Evolutionary conservation across 2,329 filamentous ascomycete species (phyloP).

Genomic region (Verticillium tricorpus): DNA sequence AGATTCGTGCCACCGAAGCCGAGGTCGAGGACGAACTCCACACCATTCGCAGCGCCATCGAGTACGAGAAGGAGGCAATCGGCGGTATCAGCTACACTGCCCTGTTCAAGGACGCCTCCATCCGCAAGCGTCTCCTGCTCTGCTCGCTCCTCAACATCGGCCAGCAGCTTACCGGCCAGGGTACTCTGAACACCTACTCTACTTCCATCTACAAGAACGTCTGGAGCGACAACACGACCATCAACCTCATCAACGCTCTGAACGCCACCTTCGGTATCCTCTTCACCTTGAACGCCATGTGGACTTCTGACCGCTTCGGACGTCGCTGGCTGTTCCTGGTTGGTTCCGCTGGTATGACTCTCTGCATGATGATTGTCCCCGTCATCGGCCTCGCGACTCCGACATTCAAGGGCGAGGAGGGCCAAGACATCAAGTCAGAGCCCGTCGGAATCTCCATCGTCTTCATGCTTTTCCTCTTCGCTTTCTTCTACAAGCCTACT

Average conservation of each 20-base stretch:
- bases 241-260: slow-evolving; percentile 69
- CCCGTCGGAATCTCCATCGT: slow-evolving; percentile 64
- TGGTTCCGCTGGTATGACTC: slow-evolving; percentile 63
- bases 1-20: slow-evolving; percentile 58
- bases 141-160: slow-evolving; percentile 65
- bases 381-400: slow-evolving; percentile 45
- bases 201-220: slow-evolving; percentile 72
- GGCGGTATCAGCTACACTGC: slow-evolving; percentile 54
- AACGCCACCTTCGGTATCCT: slow-evolving; percentile 70
- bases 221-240: slow-evolving; percentile 52
- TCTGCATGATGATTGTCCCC: slow-evolving; percentile 66
- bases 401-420: slow-evolving; percentile 32
- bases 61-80: slow-evolving; percentile 68
- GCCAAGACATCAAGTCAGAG: slow-evolving; percentile 44
- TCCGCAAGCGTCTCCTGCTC: slow-evolving; percentile 62
- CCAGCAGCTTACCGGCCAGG: slow-evolving; percentile 69
- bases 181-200: slow-evolving; percentile 67
- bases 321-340: slow-evolving; percentile 66
- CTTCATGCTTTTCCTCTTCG: slow-evolving; percentile 62
- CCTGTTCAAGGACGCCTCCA: slow-evolving; percentile 64
- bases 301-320: slow-evolving; percentile 69
- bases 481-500: slow-evolving; percentile 64
- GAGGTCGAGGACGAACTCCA: slow-evolving; percentile 64
- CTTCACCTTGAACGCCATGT: slow-evolving; percentile 69
- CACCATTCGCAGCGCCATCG: slow-evolving; percentile 62